Percentiles rank a stretch among this genome's conserved stretches.
Conservation (phyloP, 371 early-diverging fungal species). For the Mucor racemosus region DNA sequence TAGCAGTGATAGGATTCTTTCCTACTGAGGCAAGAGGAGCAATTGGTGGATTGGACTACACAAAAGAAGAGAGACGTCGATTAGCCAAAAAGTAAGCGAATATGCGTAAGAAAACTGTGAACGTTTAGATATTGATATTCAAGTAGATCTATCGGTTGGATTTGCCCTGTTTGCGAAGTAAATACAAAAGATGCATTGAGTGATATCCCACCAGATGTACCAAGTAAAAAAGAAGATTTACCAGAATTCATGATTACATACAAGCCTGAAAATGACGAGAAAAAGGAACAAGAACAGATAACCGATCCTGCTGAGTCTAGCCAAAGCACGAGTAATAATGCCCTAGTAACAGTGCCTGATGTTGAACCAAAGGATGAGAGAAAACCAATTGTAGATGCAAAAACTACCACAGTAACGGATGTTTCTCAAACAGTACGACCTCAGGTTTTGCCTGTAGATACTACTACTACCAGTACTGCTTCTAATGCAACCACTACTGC, state of each 20-base stretch:
- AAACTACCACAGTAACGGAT: neutral
- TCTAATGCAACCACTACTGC: neutral
- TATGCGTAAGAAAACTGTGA: neutral
- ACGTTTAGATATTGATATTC: neutral
- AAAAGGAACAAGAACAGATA: neutral
- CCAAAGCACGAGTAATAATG: neutral
- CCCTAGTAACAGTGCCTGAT: neutral
- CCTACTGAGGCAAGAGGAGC: slow-evolving; percentile 79
- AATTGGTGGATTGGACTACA: slow-evolving; percentile 83
- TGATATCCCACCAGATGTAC: slow-evolving; percentile 21
- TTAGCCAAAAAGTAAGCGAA: slow-evolving; percentile 64
- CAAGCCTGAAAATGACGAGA: slow-evolving; percentile 2
- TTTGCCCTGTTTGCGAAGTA: slow-evolving; percentile 32
- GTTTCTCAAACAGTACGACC: neutral
- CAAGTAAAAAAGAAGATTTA: slow-evolving; percentile 18
- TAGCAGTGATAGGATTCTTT: slow-evolving; percentile 84
- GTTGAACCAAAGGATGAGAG: neutral
- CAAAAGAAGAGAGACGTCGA: slow-evolving; percentile 66
- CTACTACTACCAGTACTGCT: neutral
- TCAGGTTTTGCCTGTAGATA: neutral
- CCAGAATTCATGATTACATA: slow-evolving; percentile 32
- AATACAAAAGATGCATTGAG: slow-evolving; percentile 30
- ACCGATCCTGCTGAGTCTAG: neutral
- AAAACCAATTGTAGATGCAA: neutral
- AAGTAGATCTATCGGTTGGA: slow-evolving; percentile 36